Conservation (phyloP, 1,139 yeast species). For the Candida sp. region DNA sequence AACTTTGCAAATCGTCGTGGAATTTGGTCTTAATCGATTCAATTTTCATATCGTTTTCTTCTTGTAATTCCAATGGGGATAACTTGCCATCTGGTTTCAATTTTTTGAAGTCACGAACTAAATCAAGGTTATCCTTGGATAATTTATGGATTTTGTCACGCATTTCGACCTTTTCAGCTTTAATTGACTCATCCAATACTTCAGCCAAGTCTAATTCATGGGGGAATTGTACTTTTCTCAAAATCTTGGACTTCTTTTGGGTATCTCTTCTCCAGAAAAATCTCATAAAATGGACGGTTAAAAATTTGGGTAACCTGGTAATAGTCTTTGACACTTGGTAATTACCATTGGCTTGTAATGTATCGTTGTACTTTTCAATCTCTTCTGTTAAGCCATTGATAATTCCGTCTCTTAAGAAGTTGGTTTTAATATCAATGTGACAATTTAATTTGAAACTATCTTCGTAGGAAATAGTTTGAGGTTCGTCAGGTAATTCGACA, state of each 20-base stretch:
- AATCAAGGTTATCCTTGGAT: conserved; percentile 73
- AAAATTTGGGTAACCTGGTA: conserved; percentile 78
- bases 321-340: conserved; percentile 70
- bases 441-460: conserved; percentile 77
- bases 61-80: conserved; percentile 40
- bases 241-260: conserved; percentile 84
- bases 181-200: conserved; percentile 73
- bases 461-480: conserved; percentile 38
- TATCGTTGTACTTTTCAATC: conserved; percentile 73
- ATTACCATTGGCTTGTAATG: conserved; percentile 64
- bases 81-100: conserved; percentile 45
- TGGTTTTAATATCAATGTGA: conserved; percentile 82
- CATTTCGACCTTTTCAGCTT: conserved; percentile 59
- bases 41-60: conserved; percentile 46
- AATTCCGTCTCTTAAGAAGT: conserved; percentile 86
- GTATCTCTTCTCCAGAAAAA: conserved; percentile 96
- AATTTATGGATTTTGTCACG: conserved; percentile 78
- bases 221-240: conserved; percentile 93
- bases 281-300: conserved; percentile 90
- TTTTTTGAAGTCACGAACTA: conserved; percentile 73
- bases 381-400: conserved; percentile 71
- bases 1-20: conserved; percentile 36
- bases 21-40: conserved; percentile 44
- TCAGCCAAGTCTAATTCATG: conserved; percentile 88
- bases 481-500: conserved; percentile 57